Evolutionary conservation across 805 yeast genomes (phyloP).

Genomic region (Blastobotrys chiropterorum): DNA sequence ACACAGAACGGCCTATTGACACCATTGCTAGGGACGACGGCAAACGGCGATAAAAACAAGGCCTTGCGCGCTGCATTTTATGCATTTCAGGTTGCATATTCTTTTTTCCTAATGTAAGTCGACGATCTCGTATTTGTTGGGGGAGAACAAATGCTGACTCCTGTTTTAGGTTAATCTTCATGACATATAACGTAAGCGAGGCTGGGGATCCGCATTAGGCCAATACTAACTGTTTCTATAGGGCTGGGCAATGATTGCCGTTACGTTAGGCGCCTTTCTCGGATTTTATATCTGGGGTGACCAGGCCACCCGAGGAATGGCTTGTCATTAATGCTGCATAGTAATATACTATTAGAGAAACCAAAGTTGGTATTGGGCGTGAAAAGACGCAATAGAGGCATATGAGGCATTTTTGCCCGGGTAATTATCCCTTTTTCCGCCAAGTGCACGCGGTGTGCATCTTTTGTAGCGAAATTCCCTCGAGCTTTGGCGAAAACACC

Average conservation of each 20-base stretch:
- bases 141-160: background rate
- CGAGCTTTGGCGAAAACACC: no score
- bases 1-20: background rate
- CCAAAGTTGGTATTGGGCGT: background rate
- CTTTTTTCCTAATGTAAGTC: slow-evolving; percentile 40
- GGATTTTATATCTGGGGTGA: slow-evolving; percentile 59
- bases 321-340: slow-evolving; percentile 19
- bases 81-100: slow-evolving; percentile 62
- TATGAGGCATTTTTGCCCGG: no score
- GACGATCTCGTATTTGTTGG: background rate
- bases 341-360: background rate
- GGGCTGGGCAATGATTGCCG: slow-evolving; percentile 77
- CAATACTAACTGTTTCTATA: slow-evolving; percentile 7
- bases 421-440: no score
- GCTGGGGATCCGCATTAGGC: no score
- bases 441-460: no score
- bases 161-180: slow-evolving; percentile 64
- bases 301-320: slow-evolving; percentile 20
- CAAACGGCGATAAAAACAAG: background rate
- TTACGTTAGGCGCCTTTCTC: slow-evolving; percentile 61
- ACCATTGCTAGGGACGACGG: background rate
- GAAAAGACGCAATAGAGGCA: no score
- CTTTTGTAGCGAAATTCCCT: no score
- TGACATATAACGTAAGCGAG: slow-evolving; percentile 69
- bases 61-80: slow-evolving; percentile 34